A percentile compares a stretch with the other conserved stretches of the same genome.
phyloP scores from a whole-genome alignment of 148 eudicot species.

The Diospyros lotus region DNA sequence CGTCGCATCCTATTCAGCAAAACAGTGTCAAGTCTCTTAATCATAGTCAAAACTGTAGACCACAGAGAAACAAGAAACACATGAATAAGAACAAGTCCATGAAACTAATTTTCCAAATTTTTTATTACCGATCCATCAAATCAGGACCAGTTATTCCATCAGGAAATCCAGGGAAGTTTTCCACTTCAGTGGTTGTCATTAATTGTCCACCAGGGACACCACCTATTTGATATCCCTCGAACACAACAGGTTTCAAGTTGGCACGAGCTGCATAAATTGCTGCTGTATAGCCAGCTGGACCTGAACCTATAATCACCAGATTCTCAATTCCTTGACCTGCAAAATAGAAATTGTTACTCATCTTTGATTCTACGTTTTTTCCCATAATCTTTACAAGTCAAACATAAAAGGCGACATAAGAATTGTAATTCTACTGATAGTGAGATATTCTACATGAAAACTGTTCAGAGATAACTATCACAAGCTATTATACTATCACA shows the following conservation, averaged over 20 bases:
- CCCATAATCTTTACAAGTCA: not conserved
- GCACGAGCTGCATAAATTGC: constrained; percentile 99
- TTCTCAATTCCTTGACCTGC: constrained; percentile 71
- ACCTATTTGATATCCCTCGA: constrained; percentile 95
- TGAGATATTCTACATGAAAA: not conserved
- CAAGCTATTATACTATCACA: not conserved
- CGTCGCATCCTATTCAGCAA: constrained; percentile 55
- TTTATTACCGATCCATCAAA: constrained; percentile 80
- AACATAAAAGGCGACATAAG: not conserved
- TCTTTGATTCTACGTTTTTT: not conserved
- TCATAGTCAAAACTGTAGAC: constrained; percentile 5
- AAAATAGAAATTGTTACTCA: constrained; percentile 12
- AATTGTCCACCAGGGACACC: constrained; percentile 99
- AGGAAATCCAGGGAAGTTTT: constrained; percentile 97
- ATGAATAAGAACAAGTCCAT: not conserved
- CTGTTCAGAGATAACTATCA: not conserved
- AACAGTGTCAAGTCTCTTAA: constrained; percentile 14
- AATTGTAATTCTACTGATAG: not conserved
- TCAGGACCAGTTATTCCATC: constrained; percentile 99
- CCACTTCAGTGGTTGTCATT: constrained; percentile 99
- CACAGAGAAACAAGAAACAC: not conserved
- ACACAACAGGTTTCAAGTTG: constrained; percentile 90
- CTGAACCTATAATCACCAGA: constrained; percentile 92
- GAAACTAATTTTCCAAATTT: not conserved
- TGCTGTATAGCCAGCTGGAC: constrained; percentile 99